A percentile compares a stretch with the other conserved stretches of the same genome.
These are phyloP conservation scores for Phialophora expanda DNA, from an alignment of 2,329 filamentous ascomycete species.

Conservation along the genomic window DNA sequence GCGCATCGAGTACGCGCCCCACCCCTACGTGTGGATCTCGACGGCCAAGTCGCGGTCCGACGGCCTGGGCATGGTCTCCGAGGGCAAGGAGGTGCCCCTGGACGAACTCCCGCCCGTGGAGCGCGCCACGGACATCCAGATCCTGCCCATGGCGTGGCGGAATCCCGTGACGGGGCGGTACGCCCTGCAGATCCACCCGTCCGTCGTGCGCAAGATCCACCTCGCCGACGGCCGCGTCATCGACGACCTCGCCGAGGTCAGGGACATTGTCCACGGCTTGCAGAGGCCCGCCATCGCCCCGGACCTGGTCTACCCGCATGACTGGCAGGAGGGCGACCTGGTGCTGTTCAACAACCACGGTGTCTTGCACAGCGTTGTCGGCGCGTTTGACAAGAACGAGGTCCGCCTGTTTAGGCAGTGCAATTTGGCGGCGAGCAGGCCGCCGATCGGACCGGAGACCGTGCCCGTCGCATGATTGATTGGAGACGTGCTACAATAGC, in stretches of 20 bases:
- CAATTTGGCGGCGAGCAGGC: constrained; percentile 71
- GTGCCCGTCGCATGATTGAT: not conserved
- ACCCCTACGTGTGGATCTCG: constrained; percentile 84
- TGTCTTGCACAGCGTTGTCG: constrained; percentile 75
- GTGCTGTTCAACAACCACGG: constrained; percentile 81
- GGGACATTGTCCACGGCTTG: constrained; percentile 72
- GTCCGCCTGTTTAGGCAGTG: constrained; percentile 78
- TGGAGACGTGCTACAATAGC: not conserved
- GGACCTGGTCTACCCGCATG: constrained; percentile 70
- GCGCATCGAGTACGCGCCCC: constrained; percentile 74
- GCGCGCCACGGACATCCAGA: constrained; percentile 65
- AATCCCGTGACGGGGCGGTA: constrained; percentile 73
- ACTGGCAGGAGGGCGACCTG: constrained; percentile 77
- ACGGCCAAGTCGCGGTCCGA: constrained; percentile 68
- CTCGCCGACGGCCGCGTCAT: constrained; percentile 69
- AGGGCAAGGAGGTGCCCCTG: constrained; percentile 65
- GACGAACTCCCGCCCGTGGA: constrained; percentile 69
- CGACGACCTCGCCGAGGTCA: constrained; percentile 69
- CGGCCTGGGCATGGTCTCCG: constrained; percentile 73
- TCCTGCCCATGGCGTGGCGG: constrained; percentile 77
- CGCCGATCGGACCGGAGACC: constrained; percentile 58
- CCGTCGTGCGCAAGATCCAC: constrained; percentile 72
- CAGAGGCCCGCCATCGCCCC: constrained; percentile 76
- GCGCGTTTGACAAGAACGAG: constrained; percentile 74
- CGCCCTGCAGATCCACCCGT: constrained; percentile 75